phyloP scores from a whole-genome alignment of 208 protist species.

The Leishmania tropica region DNA sequence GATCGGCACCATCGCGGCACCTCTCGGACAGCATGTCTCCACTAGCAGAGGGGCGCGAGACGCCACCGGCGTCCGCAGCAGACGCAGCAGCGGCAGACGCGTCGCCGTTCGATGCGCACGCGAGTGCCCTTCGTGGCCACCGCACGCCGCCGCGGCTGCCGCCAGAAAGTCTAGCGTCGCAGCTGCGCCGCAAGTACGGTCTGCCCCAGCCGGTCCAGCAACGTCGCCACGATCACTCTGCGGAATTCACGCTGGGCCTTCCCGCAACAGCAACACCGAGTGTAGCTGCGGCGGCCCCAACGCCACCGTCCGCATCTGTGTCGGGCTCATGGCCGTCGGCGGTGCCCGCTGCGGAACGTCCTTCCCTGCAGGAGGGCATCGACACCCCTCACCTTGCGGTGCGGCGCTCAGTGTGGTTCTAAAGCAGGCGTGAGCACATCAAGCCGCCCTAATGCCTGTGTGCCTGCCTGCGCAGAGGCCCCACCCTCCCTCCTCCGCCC shows the following conservation, averaged over 20 bases:
- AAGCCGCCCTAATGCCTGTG: neutral
- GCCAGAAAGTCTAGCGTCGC: slow-evolving; percentile 18
- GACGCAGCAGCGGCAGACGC: neutral
- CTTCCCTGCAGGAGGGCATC: neutral
- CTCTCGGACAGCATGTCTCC: neutral
- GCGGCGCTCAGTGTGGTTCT: neutral
- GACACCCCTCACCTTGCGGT: neutral
- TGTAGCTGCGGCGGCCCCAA: neutral
- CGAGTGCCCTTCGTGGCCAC: neutral
- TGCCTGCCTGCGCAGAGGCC: neutral
- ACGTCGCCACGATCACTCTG: neutral
- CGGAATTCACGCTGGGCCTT: neutral
- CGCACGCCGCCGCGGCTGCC: slow-evolving; percentile 21
- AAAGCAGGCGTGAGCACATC: neutral
- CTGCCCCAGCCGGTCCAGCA: slow-evolving; percentile 5
- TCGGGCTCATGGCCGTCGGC: slow-evolving; percentile 1
- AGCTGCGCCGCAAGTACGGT: slow-evolving; percentile 30
- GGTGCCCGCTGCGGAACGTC: neutral
- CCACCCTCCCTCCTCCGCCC: no score
- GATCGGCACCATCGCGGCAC: neutral
- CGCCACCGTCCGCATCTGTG: neutral
- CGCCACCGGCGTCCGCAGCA: neutral
- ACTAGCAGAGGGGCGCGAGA: neutral
- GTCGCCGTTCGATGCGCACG: neutral
- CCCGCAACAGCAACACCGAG: neutral